Evolutionary conservation across 768 basidiomycete species (phyloP).

Genomic region (Suillus subluteus): DNA sequence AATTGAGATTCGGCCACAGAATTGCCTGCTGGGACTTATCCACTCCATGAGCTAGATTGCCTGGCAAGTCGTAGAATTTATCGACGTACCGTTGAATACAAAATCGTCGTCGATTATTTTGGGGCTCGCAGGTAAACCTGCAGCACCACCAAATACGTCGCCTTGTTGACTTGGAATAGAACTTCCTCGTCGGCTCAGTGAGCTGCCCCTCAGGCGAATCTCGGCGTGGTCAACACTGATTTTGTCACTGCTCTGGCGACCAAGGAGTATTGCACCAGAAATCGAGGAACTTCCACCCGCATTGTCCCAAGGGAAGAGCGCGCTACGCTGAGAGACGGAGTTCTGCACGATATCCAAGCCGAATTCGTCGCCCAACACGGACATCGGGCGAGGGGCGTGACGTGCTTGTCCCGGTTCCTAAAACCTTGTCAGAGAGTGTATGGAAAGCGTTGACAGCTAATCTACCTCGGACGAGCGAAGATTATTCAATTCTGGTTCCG

Average conservation of each 20-base stretch:
- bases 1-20: constrained; percentile 49
- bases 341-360: constrained; percentile 47
- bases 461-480: constrained; percentile 68
- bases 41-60: constrained; percentile 20
- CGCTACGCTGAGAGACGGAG: constrained; percentile 62
- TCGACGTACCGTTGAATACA: constrained; percentile 60
- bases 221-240: constrained; percentile 57
- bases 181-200: constrained; percentile 58
- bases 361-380: constrained; percentile 52
- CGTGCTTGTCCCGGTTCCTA: constrained; percentile 90
- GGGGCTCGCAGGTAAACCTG: constrained; percentile 56
- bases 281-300: constrained; percentile 68
- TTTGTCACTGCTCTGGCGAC: constrained; percentile 43
- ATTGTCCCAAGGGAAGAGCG: constrained; percentile 85
- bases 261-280: constrained; percentile 38
- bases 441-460: neutral
- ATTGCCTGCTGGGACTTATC: constrained; percentile 33
- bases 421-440: constrained; percentile 18
- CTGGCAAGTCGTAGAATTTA: neutral
- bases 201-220: constrained; percentile 55
- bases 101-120: constrained; percentile 63
- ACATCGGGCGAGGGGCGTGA: constrained; percentile 61
- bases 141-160: constrained; percentile 44
- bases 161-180: constrained; percentile 54
- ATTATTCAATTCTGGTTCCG: constrained; percentile 23